Conservation (phyloP, 2,329 filamentous ascomycete species). For the Claviceps maximensis region DNA sequence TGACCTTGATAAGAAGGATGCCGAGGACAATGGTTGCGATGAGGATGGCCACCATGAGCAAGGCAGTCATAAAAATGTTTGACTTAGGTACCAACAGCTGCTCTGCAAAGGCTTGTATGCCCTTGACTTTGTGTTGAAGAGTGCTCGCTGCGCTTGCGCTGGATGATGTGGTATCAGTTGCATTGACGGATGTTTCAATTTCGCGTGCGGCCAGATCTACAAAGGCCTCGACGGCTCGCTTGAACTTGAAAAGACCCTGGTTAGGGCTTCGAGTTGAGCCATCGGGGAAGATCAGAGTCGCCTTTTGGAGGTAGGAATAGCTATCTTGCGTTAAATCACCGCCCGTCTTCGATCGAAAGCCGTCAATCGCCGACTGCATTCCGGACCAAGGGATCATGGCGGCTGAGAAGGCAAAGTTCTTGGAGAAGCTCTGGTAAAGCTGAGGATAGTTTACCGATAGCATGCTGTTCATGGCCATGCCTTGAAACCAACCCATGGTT, state of each 20-base stretch:
- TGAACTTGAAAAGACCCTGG: slow-evolving; percentile 30
- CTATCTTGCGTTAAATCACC: slow-evolving; percentile 77
- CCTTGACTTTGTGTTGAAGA: slow-evolving; percentile 45
- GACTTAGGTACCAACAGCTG: slow-evolving; percentile 72
- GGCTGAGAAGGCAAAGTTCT: slow-evolving; percentile 88
- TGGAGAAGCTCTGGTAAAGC: slow-evolving; percentile 78
- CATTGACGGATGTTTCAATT: slow-evolving; percentile 32
- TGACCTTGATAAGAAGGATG: slow-evolving; percentile 79
- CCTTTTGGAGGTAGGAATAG: slow-evolving; percentile 59
- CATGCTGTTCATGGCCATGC: slow-evolving; percentile 93
- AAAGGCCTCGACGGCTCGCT: slow-evolving; percentile 38
- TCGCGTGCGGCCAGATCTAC: slow-evolving; percentile 40
- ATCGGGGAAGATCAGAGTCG: slow-evolving; percentile 59
- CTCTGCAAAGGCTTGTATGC: slow-evolving; percentile 74
- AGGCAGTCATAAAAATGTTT: slow-evolving; percentile 92
- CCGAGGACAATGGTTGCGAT: slow-evolving; percentile 73
- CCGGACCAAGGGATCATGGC: slow-evolving; percentile 72
- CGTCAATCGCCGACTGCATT: slow-evolving; percentile 73
- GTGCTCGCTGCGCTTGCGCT: slow-evolving; percentile 11
- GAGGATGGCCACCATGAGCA: slow-evolving; percentile 78
- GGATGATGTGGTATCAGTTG: slow-evolving; percentile 15
- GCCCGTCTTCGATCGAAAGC: slow-evolving; percentile 66
- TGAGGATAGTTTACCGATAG: slow-evolving; percentile 76
- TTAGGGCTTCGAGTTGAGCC: slow-evolving; percentile 34
- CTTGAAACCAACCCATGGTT: slow-evolving; percentile 81